Conservation (phyloP, 306 rosid genomes). For the Begonia peltatifolia region DNA sequence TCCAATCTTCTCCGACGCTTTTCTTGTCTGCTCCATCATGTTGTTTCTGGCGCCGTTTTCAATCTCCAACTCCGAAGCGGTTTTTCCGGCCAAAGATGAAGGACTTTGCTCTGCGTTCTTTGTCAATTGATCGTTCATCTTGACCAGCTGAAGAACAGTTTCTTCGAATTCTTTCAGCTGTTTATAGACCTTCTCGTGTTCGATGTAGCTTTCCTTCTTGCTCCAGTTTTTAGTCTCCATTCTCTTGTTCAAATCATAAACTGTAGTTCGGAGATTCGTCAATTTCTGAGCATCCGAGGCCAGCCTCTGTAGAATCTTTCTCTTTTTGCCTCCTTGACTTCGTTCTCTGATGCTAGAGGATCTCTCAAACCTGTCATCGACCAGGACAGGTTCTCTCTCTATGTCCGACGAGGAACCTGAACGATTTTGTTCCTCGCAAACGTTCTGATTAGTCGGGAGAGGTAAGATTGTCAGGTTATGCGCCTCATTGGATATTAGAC, state of each 20-base stretch:
- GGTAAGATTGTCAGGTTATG: constrained; percentile 26
- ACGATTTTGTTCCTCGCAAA: constrained; percentile 18
- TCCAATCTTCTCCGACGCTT: constrained; percentile 67
- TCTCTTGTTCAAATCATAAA: constrained; percentile 52
- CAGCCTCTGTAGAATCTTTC: constrained; percentile 62
- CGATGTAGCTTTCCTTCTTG: constrained; percentile 28
- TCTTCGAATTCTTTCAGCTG: constrained; percentile 68
- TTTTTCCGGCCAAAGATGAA: constrained; percentile 20
- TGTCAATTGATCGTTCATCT: constrained; percentile 38
- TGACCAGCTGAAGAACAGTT: constrained; percentile 46
- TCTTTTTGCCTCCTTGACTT: constrained; percentile 43
- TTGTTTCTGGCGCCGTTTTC: constrained; percentile 25
- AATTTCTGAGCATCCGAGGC: constrained; percentile 60
- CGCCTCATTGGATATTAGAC: constrained; percentile 13
- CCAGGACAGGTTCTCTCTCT: constrained; percentile 56
- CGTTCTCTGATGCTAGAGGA: constrained; percentile 28
- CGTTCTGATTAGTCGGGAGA: constrained; percentile 21
- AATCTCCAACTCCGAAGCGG: constrained; percentile 34
- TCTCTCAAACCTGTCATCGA: constrained; percentile 56
- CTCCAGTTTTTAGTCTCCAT: constrained; percentile 38
- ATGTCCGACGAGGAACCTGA: constrained; percentile 37
- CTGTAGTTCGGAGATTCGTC: constrained; percentile 28
- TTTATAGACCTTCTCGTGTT: constrained; percentile 50
- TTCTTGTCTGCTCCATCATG: constrained; percentile 53
- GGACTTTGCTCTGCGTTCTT: constrained; percentile 43